These are phyloP conservation scores for Emergomyces orientalis DNA, from an alignment of 2,329 filamentous ascomycete species.

Conservation along the genomic window DNA sequence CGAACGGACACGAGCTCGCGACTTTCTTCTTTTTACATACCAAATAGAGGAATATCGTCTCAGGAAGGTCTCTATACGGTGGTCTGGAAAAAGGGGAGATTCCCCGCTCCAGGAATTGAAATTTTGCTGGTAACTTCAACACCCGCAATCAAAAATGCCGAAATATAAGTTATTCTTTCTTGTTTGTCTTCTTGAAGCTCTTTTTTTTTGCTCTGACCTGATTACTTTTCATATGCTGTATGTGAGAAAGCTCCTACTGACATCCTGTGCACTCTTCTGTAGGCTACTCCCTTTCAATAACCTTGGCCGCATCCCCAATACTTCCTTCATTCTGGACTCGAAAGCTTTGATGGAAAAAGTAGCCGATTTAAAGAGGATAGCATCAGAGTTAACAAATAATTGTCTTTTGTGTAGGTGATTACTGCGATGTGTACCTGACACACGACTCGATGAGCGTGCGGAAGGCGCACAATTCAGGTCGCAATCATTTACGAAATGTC, in stretches of 20 bases:
- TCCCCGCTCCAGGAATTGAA: background rate
- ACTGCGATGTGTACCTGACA: conserved; percentile 99
- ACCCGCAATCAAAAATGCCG: conserved; percentile 54
- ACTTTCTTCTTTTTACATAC: background rate
- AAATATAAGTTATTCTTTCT: conserved; percentile 59
- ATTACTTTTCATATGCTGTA: background rate
- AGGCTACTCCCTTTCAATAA: conserved; percentile 30
- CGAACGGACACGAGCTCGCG: background rate
- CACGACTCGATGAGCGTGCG: conserved; percentile 99
- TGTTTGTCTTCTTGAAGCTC: background rate
- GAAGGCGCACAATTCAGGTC: conserved; percentile 93
- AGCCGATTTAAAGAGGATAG: background rate
- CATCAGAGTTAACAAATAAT: conserved; percentile 5
- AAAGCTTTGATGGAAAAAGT: conserved; percentile 16
- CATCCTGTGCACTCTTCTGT: conserved; percentile 57
- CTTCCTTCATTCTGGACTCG: conserved; percentile 7
- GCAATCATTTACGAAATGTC: conserved; percentile 95
- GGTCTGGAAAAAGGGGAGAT: background rate
- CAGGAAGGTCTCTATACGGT: background rate
- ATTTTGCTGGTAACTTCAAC: background rate
- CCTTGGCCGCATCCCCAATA: background rate
- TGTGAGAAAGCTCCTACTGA: conserved; percentile 26
- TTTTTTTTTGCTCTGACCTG: background rate
- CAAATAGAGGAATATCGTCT: background rate
- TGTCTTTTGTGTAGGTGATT: conserved; percentile 55